Base-by-base conservation (phyloP, 805 yeast genomes). In the Naumovozyma dairenensis region DNA sequence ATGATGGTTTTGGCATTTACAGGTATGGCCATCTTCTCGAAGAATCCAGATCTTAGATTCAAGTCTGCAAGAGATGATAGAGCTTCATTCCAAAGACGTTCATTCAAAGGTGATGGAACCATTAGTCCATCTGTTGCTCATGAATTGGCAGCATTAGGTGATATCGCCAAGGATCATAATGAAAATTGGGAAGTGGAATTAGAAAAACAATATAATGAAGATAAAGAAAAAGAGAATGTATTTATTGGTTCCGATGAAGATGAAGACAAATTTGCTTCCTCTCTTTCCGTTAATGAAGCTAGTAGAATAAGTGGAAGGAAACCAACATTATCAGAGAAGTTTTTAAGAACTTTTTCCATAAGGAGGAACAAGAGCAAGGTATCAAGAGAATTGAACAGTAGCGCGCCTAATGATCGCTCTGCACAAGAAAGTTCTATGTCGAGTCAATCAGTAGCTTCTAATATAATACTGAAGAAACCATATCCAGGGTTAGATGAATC, bases 61-160 rank as follows among this genome's bases (percentile, higher is more conserved):
- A 83, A 81, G 33, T 92, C 93, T 9, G 93, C 94, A 8, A 77
- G 68, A 49, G 96, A 87, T 60, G 96, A 87, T 57, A 77, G 96
- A 71, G 77, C 85, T 16, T 84, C 95, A 7, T 87, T 87, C 75
- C 92, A 80, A 52, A 67, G 61, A 39, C 48, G 46, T 36, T 44
- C 56, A 14, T 48, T 50, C 7, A 19, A 14, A 17, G 44, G 35
- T 26, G 61, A 51, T 27, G 66, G 59, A 38, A 43, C 38, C 8
- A 44, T 49, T n/a, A 49, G 49, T 36, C 46, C 53, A 36, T 40
- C 55, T 12, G 63, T 62, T 33, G 57, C 63, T 13, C 60, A 61
- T 24, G 84, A 77, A 54, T 65, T 83, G 39, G 50, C 76, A 26
- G 94, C 87, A 3, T 66, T 84, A 40, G 94, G 94, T 39, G 53